phyloP scores from a whole-genome alignment of 73 alveolate species.

The Blepharisma stoltei region DNA sequence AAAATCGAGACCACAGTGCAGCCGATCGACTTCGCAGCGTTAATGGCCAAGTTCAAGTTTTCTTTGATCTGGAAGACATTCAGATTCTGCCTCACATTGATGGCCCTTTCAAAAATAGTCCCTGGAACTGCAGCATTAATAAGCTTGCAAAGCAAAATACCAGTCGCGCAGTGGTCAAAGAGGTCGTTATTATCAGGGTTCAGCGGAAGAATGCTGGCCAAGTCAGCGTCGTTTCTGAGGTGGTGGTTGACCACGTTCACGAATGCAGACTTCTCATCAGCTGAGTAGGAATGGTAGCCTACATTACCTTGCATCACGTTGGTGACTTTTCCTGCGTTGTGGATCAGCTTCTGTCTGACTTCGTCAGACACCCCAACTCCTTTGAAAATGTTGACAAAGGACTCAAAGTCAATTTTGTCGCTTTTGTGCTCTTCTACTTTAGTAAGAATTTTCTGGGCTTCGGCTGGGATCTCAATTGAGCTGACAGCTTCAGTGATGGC shows the following conservation, averaged over 20 bases:
- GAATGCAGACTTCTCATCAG: slow-evolving; percentile 73
- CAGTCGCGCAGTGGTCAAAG: slow-evolving; percentile 78
- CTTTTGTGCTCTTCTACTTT: too few species aligned
- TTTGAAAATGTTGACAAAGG: too few species aligned
- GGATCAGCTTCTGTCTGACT: too few species aligned
- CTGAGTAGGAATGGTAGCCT: slow-evolving; percentile 61
- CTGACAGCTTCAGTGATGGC: too few species aligned
- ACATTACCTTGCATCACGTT: not conserved
- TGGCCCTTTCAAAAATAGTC: slow-evolving; percentile 86
- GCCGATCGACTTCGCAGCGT: slow-evolving; percentile 90
- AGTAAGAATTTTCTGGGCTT: too few species aligned
- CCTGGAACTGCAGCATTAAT: slow-evolving; percentile 81
- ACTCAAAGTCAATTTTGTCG: too few species aligned
- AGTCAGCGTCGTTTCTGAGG: slow-evolving; percentile 75
- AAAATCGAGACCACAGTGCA: slow-evolving; percentile 72
- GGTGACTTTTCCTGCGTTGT: too few species aligned
- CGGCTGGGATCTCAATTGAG: too few species aligned
- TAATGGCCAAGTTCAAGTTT: slow-evolving; percentile 86
- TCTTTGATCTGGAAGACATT: slow-evolving; percentile 79
- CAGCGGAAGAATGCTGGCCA: slow-evolving; percentile 76
- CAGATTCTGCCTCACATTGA: slow-evolving; percentile 72
- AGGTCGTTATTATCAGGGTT: slow-evolving; percentile 85
- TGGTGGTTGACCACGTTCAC: slow-evolving; percentile 63
- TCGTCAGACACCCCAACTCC: too few species aligned
- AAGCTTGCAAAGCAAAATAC: slow-evolving; percentile 81